These are phyloP conservation scores for Melocanna baccifera DNA, from an alignment of 176 grass and related monocot genomes.

Conservation along the genomic window DNA sequence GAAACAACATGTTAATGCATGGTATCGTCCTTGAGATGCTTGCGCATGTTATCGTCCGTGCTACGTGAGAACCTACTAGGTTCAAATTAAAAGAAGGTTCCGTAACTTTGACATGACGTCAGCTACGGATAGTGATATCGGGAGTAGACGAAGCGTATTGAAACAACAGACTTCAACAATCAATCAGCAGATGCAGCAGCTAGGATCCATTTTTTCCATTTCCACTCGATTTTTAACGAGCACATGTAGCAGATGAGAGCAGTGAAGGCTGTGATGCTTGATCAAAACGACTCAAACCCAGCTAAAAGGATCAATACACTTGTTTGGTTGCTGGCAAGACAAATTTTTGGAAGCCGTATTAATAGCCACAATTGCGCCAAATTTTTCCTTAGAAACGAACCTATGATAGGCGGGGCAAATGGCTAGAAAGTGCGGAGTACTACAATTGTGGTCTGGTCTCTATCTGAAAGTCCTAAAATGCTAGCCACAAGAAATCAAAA, in stretches of 20 bases:
- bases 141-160: background rate
- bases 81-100: background rate
- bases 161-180: background rate
- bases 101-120: background rate
- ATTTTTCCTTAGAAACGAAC: background rate
- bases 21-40: no score
- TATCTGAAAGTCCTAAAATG: no score
- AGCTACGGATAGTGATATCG: background rate
- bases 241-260: background rate
- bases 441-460: no score
- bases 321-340: background rate
- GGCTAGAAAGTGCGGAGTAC: background rate
- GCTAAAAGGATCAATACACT: background rate
- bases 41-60: no score
- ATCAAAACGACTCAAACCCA: background rate
- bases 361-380: background rate
- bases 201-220: background rate
- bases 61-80: background rate
- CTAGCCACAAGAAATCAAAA: no score
- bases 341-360: background rate
- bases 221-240: background rate
- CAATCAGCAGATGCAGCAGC: background rate
- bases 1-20: no score
- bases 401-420: background rate
- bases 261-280: background rate